A percentile compares a stretch with the other conserved stretches of the same genome.
Conservation (phyloP, 1,284 basidiomycete species). For the Trametes sp. region DNA sequence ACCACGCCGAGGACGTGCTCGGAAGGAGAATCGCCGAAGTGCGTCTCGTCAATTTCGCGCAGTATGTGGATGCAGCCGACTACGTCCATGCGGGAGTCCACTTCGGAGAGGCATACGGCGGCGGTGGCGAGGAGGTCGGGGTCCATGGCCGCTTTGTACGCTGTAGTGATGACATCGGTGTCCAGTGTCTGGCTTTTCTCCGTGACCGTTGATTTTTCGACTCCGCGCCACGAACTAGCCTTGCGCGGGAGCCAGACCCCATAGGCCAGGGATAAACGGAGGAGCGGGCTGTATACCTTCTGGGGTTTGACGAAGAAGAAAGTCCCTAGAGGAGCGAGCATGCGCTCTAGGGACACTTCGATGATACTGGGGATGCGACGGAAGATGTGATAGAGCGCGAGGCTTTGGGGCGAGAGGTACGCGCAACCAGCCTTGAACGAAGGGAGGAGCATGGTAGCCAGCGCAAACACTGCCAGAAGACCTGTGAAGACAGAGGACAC, state of each 20-base stretch:
- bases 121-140: not conserved
- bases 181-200: not conserved
- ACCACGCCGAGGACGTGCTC: too few species aligned
- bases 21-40: too few species aligned
- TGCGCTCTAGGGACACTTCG: not conserved
- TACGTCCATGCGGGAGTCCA: not conserved
- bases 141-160: not conserved
- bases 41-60: too few species aligned
- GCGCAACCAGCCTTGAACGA: not conserved
- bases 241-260: not conserved
- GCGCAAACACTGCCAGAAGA: not conserved
- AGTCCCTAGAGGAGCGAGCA: not conserved
- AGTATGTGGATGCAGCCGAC: too few species aligned
- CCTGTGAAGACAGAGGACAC: slow-evolving; percentile 2
- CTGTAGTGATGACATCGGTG: not conserved
- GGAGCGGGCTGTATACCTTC: not conserved
- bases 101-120: not conserved
- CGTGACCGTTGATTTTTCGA: not conserved
- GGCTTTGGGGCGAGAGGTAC: not conserved
- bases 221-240: not conserved
- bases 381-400: not conserved
- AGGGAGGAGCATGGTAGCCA: not conserved
- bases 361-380: not conserved
- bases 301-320: not conserved
- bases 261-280: not conserved